Evolutionary conservation across 202 grass and related monocot species (phyloP), one percentile per base, ranked within the genome.

Genomic region (Hordeum pubiflorum): DNA sequence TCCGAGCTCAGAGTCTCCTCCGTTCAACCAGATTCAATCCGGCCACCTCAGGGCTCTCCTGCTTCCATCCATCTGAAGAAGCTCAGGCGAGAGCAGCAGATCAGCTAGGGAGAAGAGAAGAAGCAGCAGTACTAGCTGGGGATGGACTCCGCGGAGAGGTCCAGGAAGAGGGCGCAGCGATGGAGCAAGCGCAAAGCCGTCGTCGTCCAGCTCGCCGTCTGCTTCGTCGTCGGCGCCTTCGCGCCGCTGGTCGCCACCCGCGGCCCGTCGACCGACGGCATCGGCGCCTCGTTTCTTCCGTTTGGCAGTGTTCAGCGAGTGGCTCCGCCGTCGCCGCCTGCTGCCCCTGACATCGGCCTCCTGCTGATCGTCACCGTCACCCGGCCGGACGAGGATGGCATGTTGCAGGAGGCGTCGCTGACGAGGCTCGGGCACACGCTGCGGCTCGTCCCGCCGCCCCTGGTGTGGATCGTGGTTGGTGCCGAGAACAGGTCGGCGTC

Each of bases 311-410:
- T 23, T 32, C 69, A 37, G 3, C 32, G 1, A 55, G 37, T 63
- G 60, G 26, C 60, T 14, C 27, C 60, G 6, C 24, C 24, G 24
- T 13, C 58, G 10, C 23, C 80, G 14, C 52, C 62, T 15, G 56
- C n/a, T 78, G n/a, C 26, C 39, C 54, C 69, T 0, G 66, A 76
- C 60, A 13, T 69, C 7, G 80, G 41, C 31, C 84, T 81, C 31
- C 63, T 91, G 38, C 26, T 93, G 83, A 77, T 97, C 77, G 83
- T 93, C 79, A 93, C 91, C 57, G 81, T 85, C 17, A 86, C 90
- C 1, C 20, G n/a, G 3, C 64, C 81, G 27, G 60, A 34, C 21
- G 79, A 80, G 5, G 62, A 36, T 3, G 86, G 74, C 67, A 81
- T 79, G 78, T 83, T 39, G 23, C 86, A 89, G 55, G 85, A 76